phyloP scores from a whole-genome alignment of 345 rosid genomes.

The Streptanthus diversifolius region DNA sequence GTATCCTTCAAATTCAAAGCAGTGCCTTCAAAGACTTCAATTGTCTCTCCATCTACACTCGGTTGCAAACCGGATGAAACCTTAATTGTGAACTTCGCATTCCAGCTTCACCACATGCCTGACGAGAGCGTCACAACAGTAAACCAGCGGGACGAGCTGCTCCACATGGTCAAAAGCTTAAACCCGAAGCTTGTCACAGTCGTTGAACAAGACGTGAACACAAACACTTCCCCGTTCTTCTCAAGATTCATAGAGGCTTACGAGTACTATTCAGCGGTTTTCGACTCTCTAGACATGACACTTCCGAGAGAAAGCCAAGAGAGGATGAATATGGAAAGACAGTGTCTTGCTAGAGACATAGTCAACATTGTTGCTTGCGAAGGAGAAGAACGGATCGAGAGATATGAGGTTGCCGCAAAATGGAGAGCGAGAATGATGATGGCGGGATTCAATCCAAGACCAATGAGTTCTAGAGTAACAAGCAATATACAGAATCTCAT shows the following conservation, averaged over 20 bases:
- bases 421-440: constrained; percentile 96
- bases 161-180: constrained; percentile 80
- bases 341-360: constrained; percentile 92
- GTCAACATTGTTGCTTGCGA: constrained; percentile 93
- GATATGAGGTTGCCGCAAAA: constrained; percentile 87
- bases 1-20: constrained; percentile 71
- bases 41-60: constrained; percentile 71
- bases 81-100: constrained; percentile 84
- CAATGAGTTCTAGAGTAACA: constrained; percentile 53
- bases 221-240: constrained; percentile 87
- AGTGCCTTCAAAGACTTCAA: constrained; percentile 63
- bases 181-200: constrained; percentile 91
- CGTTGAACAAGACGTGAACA: constrained; percentile 89
- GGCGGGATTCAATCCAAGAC: constrained; percentile 77
- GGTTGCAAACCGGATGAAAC: constrained; percentile 65
- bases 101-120: constrained; percentile 99
- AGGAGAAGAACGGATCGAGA: constrained; percentile 91
- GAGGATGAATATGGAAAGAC: constrained; percentile 90
- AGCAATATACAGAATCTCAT: constrained; percentile 49
- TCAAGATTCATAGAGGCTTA: constrained; percentile 79
- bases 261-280: constrained; percentile 84
- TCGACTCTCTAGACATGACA: constrained; percentile 86
- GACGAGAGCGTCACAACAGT: constrained; percentile 95
- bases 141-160: constrained; percentile 87
- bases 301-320: constrained; percentile 92